These are phyloP conservation scores for Wallacemonas sp. DNA, from an alignment of 208 protist species.

Conservation along the genomic window DNA sequence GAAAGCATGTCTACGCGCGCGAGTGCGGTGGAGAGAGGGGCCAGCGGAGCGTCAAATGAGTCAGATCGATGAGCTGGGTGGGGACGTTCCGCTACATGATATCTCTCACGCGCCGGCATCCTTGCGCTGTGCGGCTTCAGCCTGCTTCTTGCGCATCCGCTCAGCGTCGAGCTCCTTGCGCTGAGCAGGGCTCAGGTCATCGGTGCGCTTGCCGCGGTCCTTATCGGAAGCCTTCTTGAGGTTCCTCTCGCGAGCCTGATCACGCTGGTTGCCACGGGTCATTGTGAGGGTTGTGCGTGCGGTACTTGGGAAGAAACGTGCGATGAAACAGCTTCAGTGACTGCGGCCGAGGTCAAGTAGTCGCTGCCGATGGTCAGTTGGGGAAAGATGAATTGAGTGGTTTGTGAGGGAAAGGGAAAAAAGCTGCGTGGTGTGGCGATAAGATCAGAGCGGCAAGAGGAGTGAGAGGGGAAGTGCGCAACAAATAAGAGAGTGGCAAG, in stretches of 20 bases:
- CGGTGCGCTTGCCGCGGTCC: slow-evolving; percentile 66
- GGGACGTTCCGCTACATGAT: too few relatives aligned
- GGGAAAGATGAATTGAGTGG: too few relatives aligned
- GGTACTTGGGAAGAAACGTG: not conserved
- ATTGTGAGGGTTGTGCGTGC: slow-evolving; percentile 32
- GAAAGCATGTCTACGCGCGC: not conserved
- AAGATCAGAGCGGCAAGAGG: not conserved
- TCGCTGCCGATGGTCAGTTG: too few relatives aligned
- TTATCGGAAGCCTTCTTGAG: slow-evolving; percentile 81
- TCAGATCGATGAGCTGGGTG: slow-evolving; percentile 7
- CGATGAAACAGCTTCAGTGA: too few relatives aligned
- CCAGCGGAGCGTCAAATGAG: not conserved
- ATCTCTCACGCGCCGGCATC: slow-evolving; percentile 17
- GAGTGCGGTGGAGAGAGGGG: not conserved
- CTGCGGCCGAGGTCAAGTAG: too few relatives aligned
- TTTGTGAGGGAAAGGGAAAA: slow-evolving; percentile 7
- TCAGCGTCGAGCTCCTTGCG: slow-evolving; percentile 88
- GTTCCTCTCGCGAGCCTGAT: slow-evolving; percentile 89
- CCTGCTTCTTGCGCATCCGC: slow-evolving; percentile 88
- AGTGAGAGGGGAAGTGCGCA: too few relatives aligned
- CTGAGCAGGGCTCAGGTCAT: slow-evolving; percentile 63
- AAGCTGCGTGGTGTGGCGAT: not conserved
- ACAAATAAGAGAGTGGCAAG: too few relatives aligned
- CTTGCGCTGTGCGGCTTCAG: slow-evolving; percentile 50
- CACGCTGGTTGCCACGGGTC: slow-evolving; percentile 90